These are phyloP conservation scores for Ascochyta fabae DNA, from an alignment of 2,329 filamentous ascomycete genomes.

Conservation along the genomic window DNA sequence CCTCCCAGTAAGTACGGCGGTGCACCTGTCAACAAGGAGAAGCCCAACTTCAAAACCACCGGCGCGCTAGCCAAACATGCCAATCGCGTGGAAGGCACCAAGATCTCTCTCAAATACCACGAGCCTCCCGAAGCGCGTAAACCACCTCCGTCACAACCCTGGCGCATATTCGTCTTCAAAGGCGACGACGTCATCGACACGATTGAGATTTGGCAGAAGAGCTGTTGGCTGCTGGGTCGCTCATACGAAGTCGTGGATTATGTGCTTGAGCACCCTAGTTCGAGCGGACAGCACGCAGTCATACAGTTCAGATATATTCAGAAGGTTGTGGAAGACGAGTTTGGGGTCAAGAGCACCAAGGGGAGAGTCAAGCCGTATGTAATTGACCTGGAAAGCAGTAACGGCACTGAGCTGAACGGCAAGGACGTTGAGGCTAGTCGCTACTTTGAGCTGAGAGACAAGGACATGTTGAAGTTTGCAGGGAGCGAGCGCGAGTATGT, in stretches of 20 bases:
- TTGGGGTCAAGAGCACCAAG: slow-evolving; percentile 58
- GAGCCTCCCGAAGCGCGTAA: slow-evolving; percentile 93
- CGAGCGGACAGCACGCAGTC: slow-evolving; percentile 94
- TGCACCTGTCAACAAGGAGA: slow-evolving; percentile 70
- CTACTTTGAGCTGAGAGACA: slow-evolving; percentile 85
- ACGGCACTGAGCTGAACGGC: slow-evolving; percentile 85
- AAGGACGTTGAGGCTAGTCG: slow-evolving; percentile 74
- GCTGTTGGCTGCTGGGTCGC: slow-evolving; percentile 89
- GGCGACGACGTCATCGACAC: slow-evolving; percentile 80
- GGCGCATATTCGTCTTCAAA: slow-evolving; percentile 95
- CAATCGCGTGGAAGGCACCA: slow-evolving; percentile 78
- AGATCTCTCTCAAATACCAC: slow-evolving; percentile 90
- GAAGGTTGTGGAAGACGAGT: slow-evolving; percentile 83
- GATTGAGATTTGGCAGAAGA: slow-evolving; percentile 74
- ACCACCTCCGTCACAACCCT: slow-evolving; percentile 76
- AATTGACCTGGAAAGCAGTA: slow-evolving; percentile 91
- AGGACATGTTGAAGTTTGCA: slow-evolving; percentile 89
- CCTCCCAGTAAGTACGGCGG: slow-evolving; percentile 42
- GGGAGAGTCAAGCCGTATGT: slow-evolving; percentile 74
- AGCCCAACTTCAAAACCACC: slow-evolving; percentile 82
- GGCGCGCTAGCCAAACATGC: slow-evolving; percentile 87
- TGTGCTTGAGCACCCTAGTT: slow-evolving; percentile 84
- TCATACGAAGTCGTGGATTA: slow-evolving; percentile 83
- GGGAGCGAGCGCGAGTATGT: slow-evolving; percentile 92
- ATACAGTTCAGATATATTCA: slow-evolving; percentile 89